Conservation (phyloP, 805 yeast species). For the Candida yuanshanica region DNA sequence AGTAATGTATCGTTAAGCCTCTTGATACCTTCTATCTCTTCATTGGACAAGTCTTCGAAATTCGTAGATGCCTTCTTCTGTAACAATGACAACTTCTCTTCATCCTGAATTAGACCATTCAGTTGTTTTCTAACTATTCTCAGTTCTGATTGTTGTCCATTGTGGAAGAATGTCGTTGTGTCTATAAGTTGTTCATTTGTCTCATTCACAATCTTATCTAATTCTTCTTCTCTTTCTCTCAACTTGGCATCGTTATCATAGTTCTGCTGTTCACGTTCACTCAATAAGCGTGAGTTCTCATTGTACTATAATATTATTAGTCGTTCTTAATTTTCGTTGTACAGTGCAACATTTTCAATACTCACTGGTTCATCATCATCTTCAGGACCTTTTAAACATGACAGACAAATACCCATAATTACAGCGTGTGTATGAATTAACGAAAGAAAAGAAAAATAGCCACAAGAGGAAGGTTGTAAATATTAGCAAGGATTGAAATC, state of each 20-base stretch:
- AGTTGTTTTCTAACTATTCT: constrained; percentile 9
- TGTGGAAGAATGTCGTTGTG: constrained; percentile 20
- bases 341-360: too few relatives aligned
- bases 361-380: constrained; percentile 37
- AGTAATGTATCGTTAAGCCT: constrained; percentile 12
- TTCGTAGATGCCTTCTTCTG: constrained; percentile 5
- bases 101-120: constrained; percentile 8
- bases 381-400: constrained; percentile 34
- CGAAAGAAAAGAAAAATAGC: too few relatives aligned
- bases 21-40: constrained; percentile 4
- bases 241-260: constrained; percentile 19
- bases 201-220: constrained; percentile 41
- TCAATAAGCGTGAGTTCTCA: constrained; percentile 31
- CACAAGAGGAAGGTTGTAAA: too few relatives aligned
- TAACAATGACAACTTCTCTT: constrained; percentile 1
- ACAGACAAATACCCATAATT: constrained; percentile 44
- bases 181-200: constrained; percentile 23
- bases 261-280: constrained; percentile 9
- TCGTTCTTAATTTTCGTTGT: too few relatives aligned
- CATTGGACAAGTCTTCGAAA: constrained; percentile 6
- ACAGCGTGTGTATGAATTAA: too few relatives aligned
- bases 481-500: too few relatives aligned
- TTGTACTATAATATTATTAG: constrained; percentile 26
- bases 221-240: constrained; percentile 38
- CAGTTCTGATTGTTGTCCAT: background rate